Percentiles rank a stretch among this genome's conserved stretches.
These are phyloP conservation scores for Neonectria ditissima DNA, from an alignment of 2,329 filamentous ascomycete genomes.

Conservation along the genomic window DNA sequence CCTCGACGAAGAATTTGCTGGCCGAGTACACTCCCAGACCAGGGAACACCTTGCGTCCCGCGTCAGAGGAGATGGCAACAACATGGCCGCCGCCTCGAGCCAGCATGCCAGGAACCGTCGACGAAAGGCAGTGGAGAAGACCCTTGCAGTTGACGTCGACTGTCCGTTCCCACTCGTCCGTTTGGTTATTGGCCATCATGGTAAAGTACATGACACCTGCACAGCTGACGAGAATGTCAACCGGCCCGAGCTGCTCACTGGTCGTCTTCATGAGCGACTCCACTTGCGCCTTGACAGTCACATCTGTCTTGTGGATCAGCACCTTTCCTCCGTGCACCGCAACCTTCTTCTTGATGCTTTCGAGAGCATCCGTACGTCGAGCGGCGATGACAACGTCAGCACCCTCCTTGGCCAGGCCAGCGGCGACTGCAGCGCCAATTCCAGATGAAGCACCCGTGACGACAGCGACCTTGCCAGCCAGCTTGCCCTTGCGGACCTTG, in stretches of 20 bases:
- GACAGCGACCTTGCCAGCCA: constrained; percentile 77
- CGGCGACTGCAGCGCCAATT: constrained; percentile 80
- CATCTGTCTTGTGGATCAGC: constrained; percentile 77
- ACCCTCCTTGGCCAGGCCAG: constrained; percentile 76
- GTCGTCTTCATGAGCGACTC: constrained; percentile 72
- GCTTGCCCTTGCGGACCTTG: constrained; percentile 61
- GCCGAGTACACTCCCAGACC: constrained; percentile 85
- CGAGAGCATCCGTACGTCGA: constrained; percentile 75
- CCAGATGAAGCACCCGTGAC: constrained; percentile 85
- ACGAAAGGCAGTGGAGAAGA: constrained; percentile 77
- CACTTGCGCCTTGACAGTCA: constrained; percentile 75
- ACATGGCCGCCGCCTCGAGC: constrained; percentile 77
- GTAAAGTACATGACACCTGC: constrained; percentile 92
- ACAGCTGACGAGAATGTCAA: constrained; percentile 84
- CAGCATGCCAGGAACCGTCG: constrained; percentile 78
- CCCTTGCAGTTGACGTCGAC: constrained; percentile 92
- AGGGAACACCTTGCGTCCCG: constrained; percentile 84
- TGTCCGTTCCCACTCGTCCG: constrained; percentile 82
- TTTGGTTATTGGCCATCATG: constrained; percentile 82
- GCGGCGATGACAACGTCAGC: constrained; percentile 79
- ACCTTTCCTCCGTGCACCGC: constrained; percentile 70
- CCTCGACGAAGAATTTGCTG: constrained; percentile 88
- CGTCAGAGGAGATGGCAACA: constrained; percentile 85
- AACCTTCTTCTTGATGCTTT: constrained; percentile 73
- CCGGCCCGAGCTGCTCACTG: constrained; percentile 72